phyloP scores from a whole-genome alignment of 345 rosid genomes.

The Microthlaspi erraticum region DNA sequence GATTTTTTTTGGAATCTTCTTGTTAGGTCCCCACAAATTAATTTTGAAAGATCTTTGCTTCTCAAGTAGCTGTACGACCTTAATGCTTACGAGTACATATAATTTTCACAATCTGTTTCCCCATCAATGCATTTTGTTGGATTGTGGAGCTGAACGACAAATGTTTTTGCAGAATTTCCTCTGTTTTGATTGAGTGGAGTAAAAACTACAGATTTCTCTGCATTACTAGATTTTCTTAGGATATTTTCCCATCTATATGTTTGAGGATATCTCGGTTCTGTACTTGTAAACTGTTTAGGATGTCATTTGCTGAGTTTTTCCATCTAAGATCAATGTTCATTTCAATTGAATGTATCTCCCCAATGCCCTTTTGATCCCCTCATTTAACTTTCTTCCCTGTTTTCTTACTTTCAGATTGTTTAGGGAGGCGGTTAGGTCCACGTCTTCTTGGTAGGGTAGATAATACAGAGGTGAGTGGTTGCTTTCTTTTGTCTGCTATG shows the following conservation, averaged over 20 bases:
- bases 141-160: conserved; percentile 35
- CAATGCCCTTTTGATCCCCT: conserved; percentile 28
- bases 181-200: conserved; percentile 2
- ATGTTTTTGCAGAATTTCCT: not conserved
- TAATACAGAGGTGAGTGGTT: conserved; percentile 82
- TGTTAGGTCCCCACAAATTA: conserved; percentile 42
- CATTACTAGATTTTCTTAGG: conserved; percentile 6
- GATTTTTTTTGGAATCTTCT: conserved; percentile 35
- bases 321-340: conserved; percentile 10
- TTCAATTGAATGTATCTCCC: conserved; percentile 6
- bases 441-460: conserved; percentile 88
- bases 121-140: conserved; percentile 36
- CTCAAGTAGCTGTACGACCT: conserved; percentile 24
- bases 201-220: conserved; percentile 10
- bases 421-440: conserved; percentile 98
- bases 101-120: not conserved
- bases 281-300: not conserved
- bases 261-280: not conserved
- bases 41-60: conserved; percentile 30
- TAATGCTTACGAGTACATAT: conserved; percentile 18
- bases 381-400: conserved; percentile 28
- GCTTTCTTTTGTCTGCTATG: conserved; percentile 3
- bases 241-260: conserved; percentile 2
- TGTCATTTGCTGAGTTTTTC: conserved; percentile 14
- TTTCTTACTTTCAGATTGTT: conserved; percentile 73